These are phyloP conservation scores for Epichloe baconii DNA, from an alignment of 2,329 filamentous ascomycete species.

Conservation along the genomic window DNA sequence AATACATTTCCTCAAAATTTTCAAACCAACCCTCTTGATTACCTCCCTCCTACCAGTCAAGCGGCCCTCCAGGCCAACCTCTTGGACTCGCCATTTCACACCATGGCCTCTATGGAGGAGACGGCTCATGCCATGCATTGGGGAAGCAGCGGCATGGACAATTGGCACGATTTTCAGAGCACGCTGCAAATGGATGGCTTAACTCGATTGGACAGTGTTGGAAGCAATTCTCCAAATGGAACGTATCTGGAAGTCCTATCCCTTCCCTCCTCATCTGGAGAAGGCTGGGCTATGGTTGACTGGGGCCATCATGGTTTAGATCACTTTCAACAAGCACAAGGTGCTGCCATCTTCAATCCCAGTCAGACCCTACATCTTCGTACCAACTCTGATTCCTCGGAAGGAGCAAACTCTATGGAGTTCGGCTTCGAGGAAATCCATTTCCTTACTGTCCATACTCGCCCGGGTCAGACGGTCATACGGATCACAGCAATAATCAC, in stretches of 20 bases:
- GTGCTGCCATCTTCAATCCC: conserved; percentile 74
- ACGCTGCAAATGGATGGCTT: conserved; percentile 39
- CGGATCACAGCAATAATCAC: conserved; percentile 13
- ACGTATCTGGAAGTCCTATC: conserved; percentile 76
- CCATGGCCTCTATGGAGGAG: conserved; percentile 44
- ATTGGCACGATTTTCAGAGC: conserved; percentile 69
- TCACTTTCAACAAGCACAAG: conserved; percentile 41
- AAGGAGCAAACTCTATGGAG: conserved; percentile 52
- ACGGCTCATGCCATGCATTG: conserved; percentile 43
- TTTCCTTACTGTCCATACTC: conserved; percentile 71
- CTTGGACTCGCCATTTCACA: conserved; percentile 50
- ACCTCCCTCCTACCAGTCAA: conserved; percentile 49
- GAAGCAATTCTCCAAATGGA: conserved; percentile 32
- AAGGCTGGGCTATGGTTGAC: conserved; percentile 77
- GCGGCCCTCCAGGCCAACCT: conserved; percentile 48
- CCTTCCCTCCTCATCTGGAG: conserved; percentile 66
- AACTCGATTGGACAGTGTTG: conserved; percentile 26
- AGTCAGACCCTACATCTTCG: conserved; percentile 80
- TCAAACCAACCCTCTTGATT: conserved; percentile 45
- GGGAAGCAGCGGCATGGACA: conserved; percentile 50
- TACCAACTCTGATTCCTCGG: conserved; percentile 75
- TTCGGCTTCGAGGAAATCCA: conserved; percentile 68
- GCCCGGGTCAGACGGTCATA: conserved; percentile 58
- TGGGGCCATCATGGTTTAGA: conserved; percentile 55
- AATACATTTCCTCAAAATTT: conserved; percentile 38